phyloP scores from a whole-genome alignment of 2,329 filamentous ascomycete genomes.

The Mycosphaerella sp. region DNA sequence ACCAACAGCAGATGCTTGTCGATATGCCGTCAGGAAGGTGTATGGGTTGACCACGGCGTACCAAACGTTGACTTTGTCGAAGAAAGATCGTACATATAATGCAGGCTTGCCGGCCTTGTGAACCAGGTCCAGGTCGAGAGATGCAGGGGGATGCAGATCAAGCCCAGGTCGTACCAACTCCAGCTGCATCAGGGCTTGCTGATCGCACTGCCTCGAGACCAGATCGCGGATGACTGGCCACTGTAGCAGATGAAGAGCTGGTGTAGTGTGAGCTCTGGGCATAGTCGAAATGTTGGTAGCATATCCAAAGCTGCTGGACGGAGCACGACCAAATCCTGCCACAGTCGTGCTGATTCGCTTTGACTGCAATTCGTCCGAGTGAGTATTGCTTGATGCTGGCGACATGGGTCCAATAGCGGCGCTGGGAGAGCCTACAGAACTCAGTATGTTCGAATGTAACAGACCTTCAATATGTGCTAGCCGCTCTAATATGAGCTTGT shows the following conservation, averaged over 20 bases:
- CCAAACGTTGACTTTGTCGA: slow-evolving; percentile 75
- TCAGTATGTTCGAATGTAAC: slow-evolving; percentile 62
- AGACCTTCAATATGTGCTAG: slow-evolving; percentile 71
- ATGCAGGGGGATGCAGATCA: slow-evolving; percentile 49
- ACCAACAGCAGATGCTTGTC: slow-evolving; percentile 65
- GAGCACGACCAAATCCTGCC: slow-evolving; percentile 35
- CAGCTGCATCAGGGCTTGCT: slow-evolving; percentile 72
- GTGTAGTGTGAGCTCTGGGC: slow-evolving; percentile 78
- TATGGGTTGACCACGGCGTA: slow-evolving; percentile 81
- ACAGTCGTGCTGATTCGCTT: slow-evolving; percentile 34
- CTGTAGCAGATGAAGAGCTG: slow-evolving; percentile 69
- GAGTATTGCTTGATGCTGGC: slow-evolving; percentile 46
- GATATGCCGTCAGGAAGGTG: slow-evolving; percentile 70
- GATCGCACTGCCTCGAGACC: slow-evolving; percentile 70
- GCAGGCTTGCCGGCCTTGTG: slow-evolving; percentile 36
- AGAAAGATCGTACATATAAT: slow-evolving; percentile 75
- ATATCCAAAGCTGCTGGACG: slow-evolving; percentile 53
- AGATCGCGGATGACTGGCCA: slow-evolving; percentile 76
- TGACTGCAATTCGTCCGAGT: slow-evolving; percentile 37
- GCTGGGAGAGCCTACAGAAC: slow-evolving; percentile 6
- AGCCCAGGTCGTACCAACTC: slow-evolving; percentile 76
- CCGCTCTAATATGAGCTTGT: slow-evolving; percentile 77
- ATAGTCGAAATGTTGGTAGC: slow-evolving; percentile 78
- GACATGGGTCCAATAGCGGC: slow-evolving; percentile 23
- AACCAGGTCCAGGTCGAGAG: slow-evolving; percentile 21